A percentile compares a stretch with the other conserved stretches of the same genome.
These are phyloP conservation scores for Cyclotella baltica DNA, from an alignment of 108 stramenopile species.

Conservation along the genomic window DNA sequence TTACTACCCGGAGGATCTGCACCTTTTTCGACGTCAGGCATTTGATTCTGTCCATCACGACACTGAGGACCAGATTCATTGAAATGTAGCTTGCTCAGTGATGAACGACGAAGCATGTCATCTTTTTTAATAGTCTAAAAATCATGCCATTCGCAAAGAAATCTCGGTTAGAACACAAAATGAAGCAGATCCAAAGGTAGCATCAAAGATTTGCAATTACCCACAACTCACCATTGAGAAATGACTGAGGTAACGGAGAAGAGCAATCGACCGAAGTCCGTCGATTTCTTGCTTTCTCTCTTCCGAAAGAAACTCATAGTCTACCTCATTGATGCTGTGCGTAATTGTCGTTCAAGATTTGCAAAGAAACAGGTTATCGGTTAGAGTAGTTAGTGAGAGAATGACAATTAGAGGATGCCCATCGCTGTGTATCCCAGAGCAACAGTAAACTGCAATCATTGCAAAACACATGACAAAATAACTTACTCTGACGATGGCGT, in stretches of 20 bases:
- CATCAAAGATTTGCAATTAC: background rate
- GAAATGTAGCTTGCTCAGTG: background rate
- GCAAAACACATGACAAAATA: background rate
- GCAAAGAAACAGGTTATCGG: background rate
- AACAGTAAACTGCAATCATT: background rate
- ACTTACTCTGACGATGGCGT: conserved; percentile 19
- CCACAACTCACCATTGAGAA: conserved; percentile 36
- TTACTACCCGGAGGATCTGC: background rate
- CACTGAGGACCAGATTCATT: conserved; percentile 20
- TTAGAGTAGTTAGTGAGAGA: background rate
- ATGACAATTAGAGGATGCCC: background rate
- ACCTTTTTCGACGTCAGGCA: conserved; percentile 3
- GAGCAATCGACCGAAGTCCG: conserved; percentile 27
- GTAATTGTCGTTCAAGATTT: background rate
- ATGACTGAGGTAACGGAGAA: conserved; percentile 25
- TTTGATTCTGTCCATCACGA: background rate
- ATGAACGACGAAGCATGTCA: conserved; percentile 20
- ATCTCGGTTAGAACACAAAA: background rate
- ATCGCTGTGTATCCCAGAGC: background rate
- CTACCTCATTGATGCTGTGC: conserved; percentile 3
- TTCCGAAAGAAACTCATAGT: conserved; percentile 33
- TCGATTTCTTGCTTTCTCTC: conserved; percentile 37
- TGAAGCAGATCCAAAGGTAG: background rate
- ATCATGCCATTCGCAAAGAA: background rate
- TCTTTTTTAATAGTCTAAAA: conserved; percentile 33